phyloP scores from a whole-genome alignment of 2,329 filamentous ascomycete species.

The Alternaria metachromatica region DNA sequence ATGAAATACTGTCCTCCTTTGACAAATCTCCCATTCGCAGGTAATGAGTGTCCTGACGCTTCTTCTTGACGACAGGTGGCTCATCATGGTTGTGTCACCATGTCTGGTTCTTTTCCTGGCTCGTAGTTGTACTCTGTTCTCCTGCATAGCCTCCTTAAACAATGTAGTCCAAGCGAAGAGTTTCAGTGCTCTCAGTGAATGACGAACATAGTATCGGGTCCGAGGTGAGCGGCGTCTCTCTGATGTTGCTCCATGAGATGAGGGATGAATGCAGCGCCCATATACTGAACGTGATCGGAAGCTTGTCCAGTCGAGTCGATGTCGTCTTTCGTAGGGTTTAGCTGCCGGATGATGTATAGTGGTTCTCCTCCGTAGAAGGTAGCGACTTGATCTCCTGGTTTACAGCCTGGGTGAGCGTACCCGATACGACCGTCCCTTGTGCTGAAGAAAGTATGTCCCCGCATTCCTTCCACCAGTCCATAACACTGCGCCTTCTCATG shows the following conservation, averaged over 20 bases:
- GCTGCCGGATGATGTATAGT: neutral
- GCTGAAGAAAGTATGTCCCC: neutral
- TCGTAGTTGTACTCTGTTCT: too few relatives aligned
- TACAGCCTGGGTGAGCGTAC: neutral
- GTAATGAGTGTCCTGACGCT: too few relatives aligned
- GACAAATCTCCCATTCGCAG: too few relatives aligned
- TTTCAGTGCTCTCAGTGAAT: neutral
- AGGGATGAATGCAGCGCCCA: neutral
- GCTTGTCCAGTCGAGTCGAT: too few relatives aligned
- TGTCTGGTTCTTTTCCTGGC: too few relatives aligned
- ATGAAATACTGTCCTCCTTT: too few relatives aligned
- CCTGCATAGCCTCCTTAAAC: too few relatives aligned
- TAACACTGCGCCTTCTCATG: neutral
- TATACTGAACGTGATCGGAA: neutral
- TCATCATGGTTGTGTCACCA: too few relatives aligned
- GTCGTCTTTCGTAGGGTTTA: accelerated
- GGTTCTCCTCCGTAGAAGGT: neutral
- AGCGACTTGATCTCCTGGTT: neutral
- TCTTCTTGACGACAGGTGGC: too few relatives aligned
- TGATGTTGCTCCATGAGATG: neutral
- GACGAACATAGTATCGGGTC: neutral
- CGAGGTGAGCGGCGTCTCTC: neutral
- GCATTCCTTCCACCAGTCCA: accelerated
- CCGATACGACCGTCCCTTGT: neutral
- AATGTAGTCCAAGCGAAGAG: too few relatives aligned